Base-by-base conservation (phyloP, 2,329 filamentous ascomycete species). In the Aspergillus viridinutans region DNA sequence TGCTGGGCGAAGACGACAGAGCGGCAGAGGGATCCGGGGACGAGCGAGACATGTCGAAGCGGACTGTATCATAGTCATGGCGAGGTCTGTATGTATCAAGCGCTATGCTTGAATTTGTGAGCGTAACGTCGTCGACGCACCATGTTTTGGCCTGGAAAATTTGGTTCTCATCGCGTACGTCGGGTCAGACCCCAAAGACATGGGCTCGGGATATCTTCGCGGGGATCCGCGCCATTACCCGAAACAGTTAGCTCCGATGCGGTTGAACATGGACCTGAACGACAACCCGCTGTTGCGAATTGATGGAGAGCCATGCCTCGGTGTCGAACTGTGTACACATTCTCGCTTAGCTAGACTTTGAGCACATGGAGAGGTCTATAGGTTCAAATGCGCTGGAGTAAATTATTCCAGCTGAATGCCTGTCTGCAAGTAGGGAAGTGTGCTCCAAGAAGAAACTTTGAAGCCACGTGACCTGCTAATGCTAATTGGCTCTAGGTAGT, bases 31-130 rank as follows among this genome's bases (percentile, higher is more conserved):
- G 61, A 56, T 67, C 64, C 61, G 63, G 62, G 10, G 90, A 91
- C 25, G 90, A 92, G 71, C 89, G 89, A 69, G 87, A 82, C 50
- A 88, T 86, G 77, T 85, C 52, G 57, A 56, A 20, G 26, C 23
- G 4, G 49, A 25, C 12, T 40, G 45, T 55, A 45, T 28, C 51
- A 51, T 52, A 57, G 53, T 56, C 61, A 70, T 67, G 56, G 54
- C 59, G 53, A 55, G 57, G 21, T 47, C 21, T 47, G 20, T 21
- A 23, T 12, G 21, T 25, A 47, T 25, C 12, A 26, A 23, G 20
- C 12, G 21, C 43, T 14, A 17, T 14, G 43, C 43, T 23, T 23
- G 21, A n/a, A 14, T 47, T 14, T 50, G 29, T 21, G 21, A 17
- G 8, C 7, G 2, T 17, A 26, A 38, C 7, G 7, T 35, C 10